A percentile compares a stretch with the other conserved stretches of the same genome.
These are phyloP conservation scores for Salix suchowensis DNA, from an alignment of 345 rosid genomes.

Conservation along the genomic window DNA sequence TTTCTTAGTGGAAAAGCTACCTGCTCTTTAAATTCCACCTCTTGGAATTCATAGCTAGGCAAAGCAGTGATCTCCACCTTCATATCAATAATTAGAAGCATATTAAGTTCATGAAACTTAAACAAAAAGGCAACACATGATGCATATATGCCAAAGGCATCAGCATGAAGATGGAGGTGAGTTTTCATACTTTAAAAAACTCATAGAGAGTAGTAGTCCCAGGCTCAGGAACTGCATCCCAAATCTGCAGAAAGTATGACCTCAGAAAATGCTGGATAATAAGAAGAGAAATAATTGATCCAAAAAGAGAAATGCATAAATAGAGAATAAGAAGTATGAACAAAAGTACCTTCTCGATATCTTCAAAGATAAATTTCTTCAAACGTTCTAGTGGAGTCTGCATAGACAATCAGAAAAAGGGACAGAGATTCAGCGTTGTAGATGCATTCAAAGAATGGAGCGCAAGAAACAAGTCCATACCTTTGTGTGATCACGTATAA, in stretches of 20 bases:
- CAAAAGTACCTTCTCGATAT: neutral
- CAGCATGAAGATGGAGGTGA: too few relatives aligned
- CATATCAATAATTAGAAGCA: conserved; percentile 3
- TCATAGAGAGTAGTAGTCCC: conserved; percentile 27
- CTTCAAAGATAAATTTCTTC: conserved; percentile 4
- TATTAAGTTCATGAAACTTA: neutral
- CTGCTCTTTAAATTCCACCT: conserved; percentile 32
- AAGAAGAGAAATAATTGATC: neutral
- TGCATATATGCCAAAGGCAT: too few relatives aligned
- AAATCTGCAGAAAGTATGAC: conserved; percentile 23
- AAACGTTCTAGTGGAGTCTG: conserved; percentile 32
- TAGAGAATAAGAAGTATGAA: neutral
- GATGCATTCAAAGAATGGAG: too few relatives aligned
- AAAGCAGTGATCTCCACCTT: conserved; percentile 37
- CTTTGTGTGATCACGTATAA: too few relatives aligned
- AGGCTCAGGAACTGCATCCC: conserved; percentile 29
- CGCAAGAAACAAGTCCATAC: too few relatives aligned
- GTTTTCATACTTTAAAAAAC: conserved; percentile 26
- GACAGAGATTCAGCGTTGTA: too few relatives aligned
- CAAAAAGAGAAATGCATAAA: neutral
- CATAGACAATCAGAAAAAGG: neutral
- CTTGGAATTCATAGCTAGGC: conserved; percentile 36
- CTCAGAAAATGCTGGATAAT: neutral
- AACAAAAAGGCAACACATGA: too few relatives aligned
- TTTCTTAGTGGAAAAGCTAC: conserved; percentile 11